phyloP scores from a whole-genome alignment of 1,284 basidiomycete species.

The Macrocybe sp. region DNA sequence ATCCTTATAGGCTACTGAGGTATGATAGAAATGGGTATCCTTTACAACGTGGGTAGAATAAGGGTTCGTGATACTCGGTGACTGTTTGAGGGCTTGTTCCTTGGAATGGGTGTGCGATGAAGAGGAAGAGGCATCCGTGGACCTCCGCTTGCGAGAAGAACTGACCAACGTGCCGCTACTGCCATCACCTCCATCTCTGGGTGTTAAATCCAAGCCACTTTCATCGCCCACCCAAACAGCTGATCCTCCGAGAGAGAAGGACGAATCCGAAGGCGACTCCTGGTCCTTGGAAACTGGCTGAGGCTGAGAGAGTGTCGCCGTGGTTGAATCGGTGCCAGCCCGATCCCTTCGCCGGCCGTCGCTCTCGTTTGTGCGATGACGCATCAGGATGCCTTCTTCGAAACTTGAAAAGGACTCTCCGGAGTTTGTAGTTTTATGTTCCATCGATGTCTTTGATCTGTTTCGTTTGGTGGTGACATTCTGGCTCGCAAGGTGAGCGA shows the following conservation, averaged over 20 bases:
- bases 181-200: constrained; percentile 30
- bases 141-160: constrained; percentile 50
- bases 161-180: constrained; percentile 32
- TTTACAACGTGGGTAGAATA: constrained; percentile 52
- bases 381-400: constrained; percentile 55
- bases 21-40: constrained; percentile 94
- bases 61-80: constrained; percentile 29
- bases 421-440: constrained; percentile 52
- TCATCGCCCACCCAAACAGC: constrained; percentile 79
- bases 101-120: constrained; percentile 47
- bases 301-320: constrained; percentile 23
- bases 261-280: constrained; percentile 60
- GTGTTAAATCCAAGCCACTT: constrained; percentile 39
- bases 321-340: constrained; percentile 35
- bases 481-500: constrained; percentile 30
- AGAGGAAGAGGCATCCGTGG: constrained; percentile 66
- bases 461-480: constrained; percentile 19
- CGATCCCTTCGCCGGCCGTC: constrained; percentile 31
- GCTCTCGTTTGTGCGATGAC: constrained; percentile 24
- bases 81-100: constrained; percentile 28
- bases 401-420: constrained; percentile 60
- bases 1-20: constrained; percentile 74
- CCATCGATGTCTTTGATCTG: constrained; percentile 20
- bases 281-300: constrained; percentile 24
- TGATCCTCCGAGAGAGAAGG: constrained; percentile 69